Conservation (phyloP, 352 stramenopile species). For the Phytophthora sansomeana region DNA sequence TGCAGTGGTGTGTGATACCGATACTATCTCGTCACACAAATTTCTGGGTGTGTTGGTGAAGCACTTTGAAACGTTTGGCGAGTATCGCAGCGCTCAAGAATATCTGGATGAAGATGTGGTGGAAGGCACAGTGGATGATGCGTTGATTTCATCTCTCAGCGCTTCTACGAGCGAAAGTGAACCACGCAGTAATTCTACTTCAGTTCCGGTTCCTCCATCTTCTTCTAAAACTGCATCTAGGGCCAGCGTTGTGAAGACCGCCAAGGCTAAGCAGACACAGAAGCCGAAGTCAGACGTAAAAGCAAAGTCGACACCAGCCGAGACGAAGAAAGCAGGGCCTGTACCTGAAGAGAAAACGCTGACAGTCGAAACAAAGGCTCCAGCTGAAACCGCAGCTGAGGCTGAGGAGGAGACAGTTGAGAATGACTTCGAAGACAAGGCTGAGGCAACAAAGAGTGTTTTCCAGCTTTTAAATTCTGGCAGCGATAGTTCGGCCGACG, state of each 20-base stretch:
- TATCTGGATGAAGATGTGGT: conserved; percentile 75
- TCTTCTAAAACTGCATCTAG: conserved; percentile 12
- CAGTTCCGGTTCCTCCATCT: neutral
- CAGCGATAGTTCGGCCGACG: conserved; percentile 43
- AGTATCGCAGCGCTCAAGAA: conserved; percentile 90
- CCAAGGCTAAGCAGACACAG: conserved; percentile 17
- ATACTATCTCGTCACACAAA: conserved; percentile 91
- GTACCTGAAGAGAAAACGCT: conserved; percentile 3
- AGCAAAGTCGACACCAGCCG: conserved; percentile 1
- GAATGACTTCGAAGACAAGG: conserved; percentile 33
- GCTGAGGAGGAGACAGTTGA: conserved; percentile 25
- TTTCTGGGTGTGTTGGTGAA: conserved; percentile 92
- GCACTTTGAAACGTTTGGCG: conserved; percentile 95
- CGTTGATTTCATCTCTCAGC: conserved; percentile 16
- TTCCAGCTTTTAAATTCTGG: conserved; percentile 56
- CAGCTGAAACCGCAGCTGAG: conserved; percentile 2
- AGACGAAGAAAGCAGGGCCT: conserved; percentile 3
- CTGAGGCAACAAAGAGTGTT: conserved; percentile 33
- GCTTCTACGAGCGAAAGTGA: neutral
- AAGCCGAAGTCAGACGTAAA: conserved; percentile 23
- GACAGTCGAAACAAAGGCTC: neutral
- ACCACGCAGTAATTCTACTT: neutral
- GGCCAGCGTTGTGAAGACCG: conserved; percentile 7
- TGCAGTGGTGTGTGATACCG: conserved; percentile 94
- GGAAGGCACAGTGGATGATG: conserved; percentile 38